phyloP scores from a whole-genome alignment of 345 rosid genomes.

The Mangifera indica region DNA sequence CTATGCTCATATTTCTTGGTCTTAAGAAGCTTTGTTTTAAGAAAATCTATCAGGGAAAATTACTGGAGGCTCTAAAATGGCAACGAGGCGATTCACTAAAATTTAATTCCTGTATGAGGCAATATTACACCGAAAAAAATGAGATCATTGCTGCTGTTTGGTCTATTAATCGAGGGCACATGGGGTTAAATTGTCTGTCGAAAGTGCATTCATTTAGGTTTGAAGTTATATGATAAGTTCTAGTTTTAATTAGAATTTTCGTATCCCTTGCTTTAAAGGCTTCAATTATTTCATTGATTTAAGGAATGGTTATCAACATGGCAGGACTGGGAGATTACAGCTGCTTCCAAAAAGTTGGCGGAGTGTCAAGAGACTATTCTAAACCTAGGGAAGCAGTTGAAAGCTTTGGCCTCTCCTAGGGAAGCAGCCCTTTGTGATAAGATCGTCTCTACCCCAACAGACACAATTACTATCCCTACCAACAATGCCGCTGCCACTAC shows the following conservation, averaged over 20 bases:
- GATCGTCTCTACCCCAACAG: slow-evolving; percentile 33
- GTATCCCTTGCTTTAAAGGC: background rate
- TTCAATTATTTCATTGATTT: slow-evolving; percentile 1
- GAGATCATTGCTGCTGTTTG: too few species aligned
- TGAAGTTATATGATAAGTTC: background rate
- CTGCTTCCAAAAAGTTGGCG: slow-evolving; percentile 90
- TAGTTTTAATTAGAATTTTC: background rate
- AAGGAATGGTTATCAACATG: background rate
- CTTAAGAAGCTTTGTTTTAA: background rate
- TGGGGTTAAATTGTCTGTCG: too few species aligned
- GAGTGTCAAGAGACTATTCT: slow-evolving; percentile 92
- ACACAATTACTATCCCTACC: slow-evolving; percentile 18
- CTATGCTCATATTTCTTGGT: background rate
- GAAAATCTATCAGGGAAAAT: background rate
- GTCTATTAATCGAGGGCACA: too few species aligned
- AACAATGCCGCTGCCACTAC: background rate
- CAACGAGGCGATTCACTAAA: background rate
- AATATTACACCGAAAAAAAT: too few species aligned
- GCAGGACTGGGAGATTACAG: slow-evolving; percentile 83
- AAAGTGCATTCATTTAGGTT: background rate
- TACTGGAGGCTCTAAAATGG: background rate
- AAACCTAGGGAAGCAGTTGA: slow-evolving; percentile 85
- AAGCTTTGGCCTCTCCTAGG: slow-evolving; percentile 65
- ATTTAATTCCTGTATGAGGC: background rate
- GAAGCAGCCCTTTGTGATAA: slow-evolving; percentile 59